A percentile compares a stretch with the other conserved stretches of the same genome.
These are phyloP conservation scores for Apostasia ramifera DNA, from an alignment of 106 monocot genomes.

Conservation along the genomic window DNA sequence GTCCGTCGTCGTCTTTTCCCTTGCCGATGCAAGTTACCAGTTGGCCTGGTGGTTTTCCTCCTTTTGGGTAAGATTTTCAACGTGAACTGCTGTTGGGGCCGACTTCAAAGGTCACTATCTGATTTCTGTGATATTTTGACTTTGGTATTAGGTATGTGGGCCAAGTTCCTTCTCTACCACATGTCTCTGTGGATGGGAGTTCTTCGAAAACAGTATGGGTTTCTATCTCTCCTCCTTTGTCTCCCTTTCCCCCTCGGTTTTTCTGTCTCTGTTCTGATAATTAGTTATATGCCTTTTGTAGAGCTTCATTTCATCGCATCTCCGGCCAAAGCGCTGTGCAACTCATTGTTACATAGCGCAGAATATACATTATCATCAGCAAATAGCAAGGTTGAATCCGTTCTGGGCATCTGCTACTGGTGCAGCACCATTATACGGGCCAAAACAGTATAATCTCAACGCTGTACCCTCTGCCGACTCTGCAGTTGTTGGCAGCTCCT, in stretches of 20 bases:
- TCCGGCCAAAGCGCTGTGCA: conserved; percentile 57
- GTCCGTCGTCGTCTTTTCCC: conserved; percentile 36
- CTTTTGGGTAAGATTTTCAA: conserved; percentile 52
- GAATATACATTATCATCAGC: conserved; percentile 67
- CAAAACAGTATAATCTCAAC: conserved; percentile 69
- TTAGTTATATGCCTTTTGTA: neutral
- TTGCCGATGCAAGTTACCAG: conserved; percentile 43
- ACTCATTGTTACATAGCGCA: conserved; percentile 87
- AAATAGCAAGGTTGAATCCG: conserved; percentile 47
- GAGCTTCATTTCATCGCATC: conserved; percentile 24
- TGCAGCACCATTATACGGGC: conserved; percentile 28
- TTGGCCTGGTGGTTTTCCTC: conserved; percentile 71
- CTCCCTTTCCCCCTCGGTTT: neutral
- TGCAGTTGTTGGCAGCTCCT: conserved; percentile 25
- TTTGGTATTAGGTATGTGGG: conserved; percentile 52
- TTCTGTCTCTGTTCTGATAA: neutral
- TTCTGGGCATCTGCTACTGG: conserved; percentile 54
- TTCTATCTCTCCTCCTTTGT: neutral
- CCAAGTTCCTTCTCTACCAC: conserved; percentile 53
- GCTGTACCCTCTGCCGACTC: conserved; percentile 45
- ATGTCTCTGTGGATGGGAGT: conserved; percentile 43
- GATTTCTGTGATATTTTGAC: neutral
- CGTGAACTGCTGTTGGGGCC: neutral
- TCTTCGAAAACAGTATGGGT: conserved; percentile 43
- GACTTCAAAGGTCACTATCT: neutral